Base-by-base conservation (phyloP, 441 rosid genomes). In the Biscutella auriculata region DNA sequence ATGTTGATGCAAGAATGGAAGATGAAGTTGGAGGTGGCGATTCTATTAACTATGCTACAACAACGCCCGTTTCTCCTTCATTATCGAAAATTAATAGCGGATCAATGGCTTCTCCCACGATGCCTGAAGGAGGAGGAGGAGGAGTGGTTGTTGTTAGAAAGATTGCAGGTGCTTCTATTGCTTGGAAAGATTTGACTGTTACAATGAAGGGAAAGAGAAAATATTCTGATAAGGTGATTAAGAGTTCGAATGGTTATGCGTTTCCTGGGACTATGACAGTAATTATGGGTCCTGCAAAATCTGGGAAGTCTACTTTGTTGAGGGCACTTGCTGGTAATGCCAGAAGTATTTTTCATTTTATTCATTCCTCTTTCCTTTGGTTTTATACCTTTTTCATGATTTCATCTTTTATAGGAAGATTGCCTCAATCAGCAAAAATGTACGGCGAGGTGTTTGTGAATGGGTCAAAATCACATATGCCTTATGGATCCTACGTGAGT, bases 231-330 rank as follows among this genome's bases (percentile, higher is more conserved):
- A 89, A 79, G 57, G 97, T 93, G 21, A 77, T 89, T 34, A 93
- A 89, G 81, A 82, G 96, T 71, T 93, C 97, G 23, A 93, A 74
- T 53, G 99, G 97, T 30, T 93, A 87, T 74, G 99, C 99, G 1
- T 76, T 87, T 68, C 99, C 95, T 1, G 97, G 97, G 55, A 89
- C 97, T 17, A 87, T 93, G 88, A 89, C 99, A 2, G 99, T 93
- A 2, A 89, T 93, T 60, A 89, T 93, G 99, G 99, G 99, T 55
- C 99, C 99, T 64, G 96, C 94, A 15, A 87, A 87, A 60, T 93
- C 96, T 1, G 99, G 99, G 69, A 93, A 93, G 76, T 93, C 99
- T 49, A 89, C 97, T 0, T 64, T 93, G 10, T 66, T 93, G 47
- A 83, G 89, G 72, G 99, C 96, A 39, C 82, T 93, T 81, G 87